Percentiles rank a stretch among this genome's conserved stretches.
phyloP scores from a whole-genome alignment of 495 filamentous ascomycete genomes.

The Aspergillus bertholletiae region DNA sequence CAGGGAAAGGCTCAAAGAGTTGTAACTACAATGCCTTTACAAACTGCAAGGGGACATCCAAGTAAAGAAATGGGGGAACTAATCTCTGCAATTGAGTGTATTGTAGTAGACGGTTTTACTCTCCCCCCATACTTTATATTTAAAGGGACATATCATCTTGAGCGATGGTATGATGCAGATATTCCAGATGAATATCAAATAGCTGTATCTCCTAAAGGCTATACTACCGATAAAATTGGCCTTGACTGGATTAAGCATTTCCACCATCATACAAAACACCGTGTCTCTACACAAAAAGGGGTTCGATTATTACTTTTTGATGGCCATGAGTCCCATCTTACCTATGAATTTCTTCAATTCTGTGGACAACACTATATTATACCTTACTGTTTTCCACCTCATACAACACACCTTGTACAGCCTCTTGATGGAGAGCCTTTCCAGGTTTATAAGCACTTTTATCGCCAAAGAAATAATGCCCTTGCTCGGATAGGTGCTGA shows the following conservation, averaged over 20 bases:
- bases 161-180: not conserved
- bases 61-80: too few relatives aligned
- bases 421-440: not conserved
- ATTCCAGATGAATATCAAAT: not conserved
- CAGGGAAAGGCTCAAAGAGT: too few relatives aligned
- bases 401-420: not conserved
- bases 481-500: not conserved
- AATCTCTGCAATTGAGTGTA: too few relatives aligned
- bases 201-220: slow-evolving; percentile 1
- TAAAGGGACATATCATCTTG: not conserved
- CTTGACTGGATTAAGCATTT: too few relatives aligned
- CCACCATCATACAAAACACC: not conserved
- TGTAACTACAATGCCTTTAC: too few relatives aligned
- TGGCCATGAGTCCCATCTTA: not conserved
- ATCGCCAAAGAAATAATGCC: not conserved
- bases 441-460: slow-evolving; percentile 1
- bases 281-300: not conserved
- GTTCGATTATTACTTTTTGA: not conserved
- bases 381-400: too few relatives aligned
- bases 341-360: too few relatives aligned
- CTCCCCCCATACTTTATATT: too few relatives aligned
- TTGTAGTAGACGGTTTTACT: too few relatives aligned
- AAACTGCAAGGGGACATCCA: too few relatives aligned
- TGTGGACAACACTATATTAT: too few relatives aligned
- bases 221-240: not conserved